Conservation (phyloP, 768 basidiomycete genomes). For the Boletellus ananiceps region DNA sequence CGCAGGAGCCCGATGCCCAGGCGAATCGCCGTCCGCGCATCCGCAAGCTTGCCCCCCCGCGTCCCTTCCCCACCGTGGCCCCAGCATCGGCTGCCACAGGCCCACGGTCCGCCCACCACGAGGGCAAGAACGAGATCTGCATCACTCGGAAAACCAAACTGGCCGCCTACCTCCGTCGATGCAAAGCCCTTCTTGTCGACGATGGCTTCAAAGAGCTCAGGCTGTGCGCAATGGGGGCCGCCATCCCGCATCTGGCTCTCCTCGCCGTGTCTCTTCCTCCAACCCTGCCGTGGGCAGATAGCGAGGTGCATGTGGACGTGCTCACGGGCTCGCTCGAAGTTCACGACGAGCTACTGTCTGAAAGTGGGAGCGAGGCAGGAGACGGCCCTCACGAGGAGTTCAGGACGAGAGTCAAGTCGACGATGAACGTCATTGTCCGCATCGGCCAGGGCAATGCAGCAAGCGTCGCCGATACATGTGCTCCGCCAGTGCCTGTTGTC, state of each 20-base stretch:
- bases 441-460: conserved; percentile 56
- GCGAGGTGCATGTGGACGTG: conserved; percentile 59
- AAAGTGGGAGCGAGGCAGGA: conserved; percentile 47
- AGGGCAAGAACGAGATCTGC: conserved; percentile 80
- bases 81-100: conserved; percentile 75
- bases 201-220: conserved; percentile 78
- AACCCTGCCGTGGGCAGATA: conserved; percentile 60
- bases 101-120: conserved; percentile 70
- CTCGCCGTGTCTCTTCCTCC: conserved; percentile 67
- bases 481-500: background rate
- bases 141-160: conserved; percentile 72
- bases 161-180: conserved; percentile 70
- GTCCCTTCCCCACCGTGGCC: conserved; percentile 75
- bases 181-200: conserved; percentile 65
- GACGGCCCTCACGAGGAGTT: conserved; percentile 52
- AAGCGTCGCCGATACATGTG: conserved; percentile 12
- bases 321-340: conserved; percentile 69
- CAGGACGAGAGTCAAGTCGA: conserved; percentile 67
- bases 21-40: conserved; percentile 35
- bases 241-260: conserved; percentile 75
- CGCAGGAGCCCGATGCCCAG: conserved; percentile 2
- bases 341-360: conserved; percentile 64
- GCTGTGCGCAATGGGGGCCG: conserved; percentile 83
- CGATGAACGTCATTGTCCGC: conserved; percentile 53
- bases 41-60: conserved; percentile 64